These are phyloP conservation scores for Naganishia friedmannii DNA, from an alignment of 768 basidiomycete species.

Conservation along the genomic window DNA sequence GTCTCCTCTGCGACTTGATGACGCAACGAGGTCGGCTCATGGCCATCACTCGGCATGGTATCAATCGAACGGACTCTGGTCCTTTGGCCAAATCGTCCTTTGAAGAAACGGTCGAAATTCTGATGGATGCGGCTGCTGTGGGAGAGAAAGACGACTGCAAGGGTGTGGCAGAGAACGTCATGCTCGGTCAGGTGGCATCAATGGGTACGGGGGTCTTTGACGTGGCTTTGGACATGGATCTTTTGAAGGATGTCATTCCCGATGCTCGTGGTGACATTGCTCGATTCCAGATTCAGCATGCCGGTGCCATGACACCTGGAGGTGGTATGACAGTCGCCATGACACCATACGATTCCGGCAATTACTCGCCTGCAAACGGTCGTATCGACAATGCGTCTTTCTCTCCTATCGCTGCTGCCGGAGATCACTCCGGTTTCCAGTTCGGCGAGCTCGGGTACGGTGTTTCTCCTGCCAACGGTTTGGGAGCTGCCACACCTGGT, in stretches of 20 bases:
- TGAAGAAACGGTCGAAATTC: slow-evolving; percentile 98
- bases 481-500: slow-evolving; percentile 55
- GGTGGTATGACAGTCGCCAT: slow-evolving; percentile 60
- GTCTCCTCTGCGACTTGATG: slow-evolving; percentile 96
- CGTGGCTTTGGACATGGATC: slow-evolving; percentile 90
- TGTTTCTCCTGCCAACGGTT: slow-evolving; percentile 57
- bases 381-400: slow-evolving; percentile 84
- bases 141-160: slow-evolving; percentile 98
- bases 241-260: slow-evolving; percentile 97
- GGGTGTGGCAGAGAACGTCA: slow-evolving; percentile 97
- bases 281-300: slow-evolving; percentile 43
- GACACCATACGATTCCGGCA: slow-evolving; percentile 93
- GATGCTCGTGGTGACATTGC: slow-evolving; percentile 72
- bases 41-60: slow-evolving; percentile 99
- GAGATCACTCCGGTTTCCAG: slow-evolving; percentile 74
- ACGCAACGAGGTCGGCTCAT: slow-evolving; percentile 90
- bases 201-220: slow-evolving; percentile 99
- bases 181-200: slow-evolving; percentile 99
- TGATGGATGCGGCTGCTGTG: slow-evolving; percentile 97
- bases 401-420: slow-evolving; percentile 86
- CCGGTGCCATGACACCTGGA: slow-evolving; percentile 52
- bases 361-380: slow-evolving; percentile 76
- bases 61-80: slow-evolving; percentile 98
- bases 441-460: slow-evolving; percentile 72
- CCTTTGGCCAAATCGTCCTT: slow-evolving; percentile 98